Base-by-base conservation (phyloP, 225 moss, liverwort and hornwort species). In the Marchantia polymorpha region DNA sequence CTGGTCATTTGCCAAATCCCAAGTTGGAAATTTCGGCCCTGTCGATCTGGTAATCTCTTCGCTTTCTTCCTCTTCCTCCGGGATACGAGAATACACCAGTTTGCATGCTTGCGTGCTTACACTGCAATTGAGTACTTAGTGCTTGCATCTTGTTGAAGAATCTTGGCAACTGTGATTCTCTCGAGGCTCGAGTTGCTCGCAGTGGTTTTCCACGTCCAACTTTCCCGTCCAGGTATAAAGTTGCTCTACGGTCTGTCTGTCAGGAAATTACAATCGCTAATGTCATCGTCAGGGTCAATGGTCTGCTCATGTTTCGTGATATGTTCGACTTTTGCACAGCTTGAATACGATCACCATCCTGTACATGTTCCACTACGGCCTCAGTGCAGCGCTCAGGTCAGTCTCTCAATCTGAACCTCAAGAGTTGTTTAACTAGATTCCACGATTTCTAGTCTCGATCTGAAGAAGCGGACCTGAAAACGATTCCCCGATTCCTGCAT, bases 1-100 rank as follows among this genome's bases (percentile, higher is more conserved):
- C 96, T 0, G 96, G 96, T 6, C 83, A 91, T 25, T 82, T 96
- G 74, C 85, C 91, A 2, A 90, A 96, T 39, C 94, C 96, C 0
- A 74, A 92, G 72, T 78, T 94, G 12, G 92, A 96, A 56, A 90
- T 89, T 14, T 91, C 96, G 14, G 80, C 94, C 30, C 83, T 94
- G 22, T 83, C 92, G 17, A 88, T 96, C 81, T 87, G 92, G 88
- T 88, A 83, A 50, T 59, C 10, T n/a, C 6, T 30, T 4, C 0
- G 30, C 54, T 51, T 58, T 54, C 52, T 8, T 52, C 27, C 0
- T 6, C 23, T 0, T 7, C 7, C 14, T 15, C 10, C 17, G 25
- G 23, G 31, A 23, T 0, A 27, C 3, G 23, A 46, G 23, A 22
- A 23, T 3, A 27, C 7, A 15, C 49, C 29, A 65, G 9, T n/a